Percentiles rank a stretch among this genome's conserved stretches.
phyloP scores from a whole-genome alignment of 345 rosid genomes.

The Euphorbia tirucalli region DNA sequence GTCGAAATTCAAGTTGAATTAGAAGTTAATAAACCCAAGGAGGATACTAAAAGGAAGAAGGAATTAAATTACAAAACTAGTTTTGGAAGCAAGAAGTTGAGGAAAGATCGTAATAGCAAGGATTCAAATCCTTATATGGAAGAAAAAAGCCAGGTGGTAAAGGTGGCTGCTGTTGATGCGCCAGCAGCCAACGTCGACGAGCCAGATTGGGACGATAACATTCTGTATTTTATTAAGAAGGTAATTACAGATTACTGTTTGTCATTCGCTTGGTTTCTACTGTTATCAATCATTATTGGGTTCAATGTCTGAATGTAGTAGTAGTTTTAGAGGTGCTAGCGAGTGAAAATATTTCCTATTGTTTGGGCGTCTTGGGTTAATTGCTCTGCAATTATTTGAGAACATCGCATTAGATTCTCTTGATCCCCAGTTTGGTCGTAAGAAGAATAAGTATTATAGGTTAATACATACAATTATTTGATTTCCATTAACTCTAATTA shows the following conservation, averaged over 20 bases:
- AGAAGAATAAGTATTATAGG: not conserved
- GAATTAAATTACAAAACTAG: conserved; percentile 47
- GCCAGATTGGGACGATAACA: conserved; percentile 62
- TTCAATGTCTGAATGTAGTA: not conserved
- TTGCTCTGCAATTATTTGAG: not conserved
- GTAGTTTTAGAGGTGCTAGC: not conserved
- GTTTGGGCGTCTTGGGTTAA: not conserved
- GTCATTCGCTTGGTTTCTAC: not conserved
- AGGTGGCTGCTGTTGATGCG: conserved; percentile 3
- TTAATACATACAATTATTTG: not conserved
- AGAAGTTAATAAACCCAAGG: conserved; percentile 36
- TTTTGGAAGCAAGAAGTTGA: conserved; percentile 83
- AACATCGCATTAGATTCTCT: not conserved
- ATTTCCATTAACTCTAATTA: not conserved
- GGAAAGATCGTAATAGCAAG: conserved; percentile 36
- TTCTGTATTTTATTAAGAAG: conserved; percentile 82
- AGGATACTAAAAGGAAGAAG: conserved; percentile 67
- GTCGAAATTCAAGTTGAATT: conserved; percentile 11
- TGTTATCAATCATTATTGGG: not conserved
- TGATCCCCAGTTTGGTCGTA: not conserved
- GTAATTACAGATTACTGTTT: conserved; percentile 28
- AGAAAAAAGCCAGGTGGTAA: conserved; percentile 27
- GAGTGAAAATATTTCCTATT: not conserved
- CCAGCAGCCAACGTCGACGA: conserved; percentile 18
- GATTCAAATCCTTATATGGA: conserved; percentile 68